Conservation (phyloP, 441 rosid genomes). For the Eruca vesicaria region DNA sequence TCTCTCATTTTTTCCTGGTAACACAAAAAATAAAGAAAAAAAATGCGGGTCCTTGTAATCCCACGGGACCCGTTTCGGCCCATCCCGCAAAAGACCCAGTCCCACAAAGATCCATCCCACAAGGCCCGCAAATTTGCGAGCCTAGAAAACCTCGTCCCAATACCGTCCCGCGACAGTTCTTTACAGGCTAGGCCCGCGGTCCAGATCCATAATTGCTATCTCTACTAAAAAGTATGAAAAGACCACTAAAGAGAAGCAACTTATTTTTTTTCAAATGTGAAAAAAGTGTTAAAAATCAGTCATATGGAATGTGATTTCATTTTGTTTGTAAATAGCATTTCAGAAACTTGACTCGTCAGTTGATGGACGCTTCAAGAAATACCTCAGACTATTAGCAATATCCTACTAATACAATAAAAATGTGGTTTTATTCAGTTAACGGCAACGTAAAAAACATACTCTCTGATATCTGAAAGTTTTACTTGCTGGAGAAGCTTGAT, state of each 20-base stretch:
- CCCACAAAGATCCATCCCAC: too few species aligned
- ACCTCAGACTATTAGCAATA: conserved; percentile 81
- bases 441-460: not conserved
- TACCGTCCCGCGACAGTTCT: too few species aligned
- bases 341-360: conserved; percentile 92
- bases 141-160: too few species aligned
- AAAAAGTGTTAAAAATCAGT: not conserved
- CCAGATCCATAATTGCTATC: too few species aligned
- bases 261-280: conserved; percentile 12
- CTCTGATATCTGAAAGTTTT: not conserved
- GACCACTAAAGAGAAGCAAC: not conserved
- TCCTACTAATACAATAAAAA: conserved; percentile 54
- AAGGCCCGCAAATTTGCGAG: too few species aligned
- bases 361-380: conserved; percentile 90
- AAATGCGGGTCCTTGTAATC: too few species aligned
- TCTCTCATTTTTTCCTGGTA: too few species aligned
- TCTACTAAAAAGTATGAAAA: too few species aligned
- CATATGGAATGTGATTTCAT: not conserved
- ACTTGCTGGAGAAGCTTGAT: conserved; percentile 95
- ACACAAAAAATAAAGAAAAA: too few species aligned
- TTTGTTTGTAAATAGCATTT: not conserved
- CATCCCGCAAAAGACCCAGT: too few species aligned
- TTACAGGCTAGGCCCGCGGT: too few species aligned
- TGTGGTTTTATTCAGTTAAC: not conserved
- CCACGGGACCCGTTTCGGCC: too few species aligned